Evolutionary conservation across 73 alveolate genomes (phyloP).

Genomic region (Tetrahymena thermophila): DNA sequence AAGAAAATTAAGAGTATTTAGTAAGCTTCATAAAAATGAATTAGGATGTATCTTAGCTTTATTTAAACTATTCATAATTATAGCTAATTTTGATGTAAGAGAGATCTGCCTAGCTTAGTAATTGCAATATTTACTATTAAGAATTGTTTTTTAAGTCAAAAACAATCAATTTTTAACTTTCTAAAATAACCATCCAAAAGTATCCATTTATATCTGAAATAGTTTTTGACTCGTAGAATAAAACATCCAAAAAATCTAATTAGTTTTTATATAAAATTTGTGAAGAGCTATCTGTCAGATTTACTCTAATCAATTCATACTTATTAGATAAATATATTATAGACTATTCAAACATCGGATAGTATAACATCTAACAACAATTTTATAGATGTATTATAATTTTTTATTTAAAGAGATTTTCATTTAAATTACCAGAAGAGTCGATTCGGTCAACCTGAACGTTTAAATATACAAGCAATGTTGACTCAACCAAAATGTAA

Average conservation of each 20-base stretch:
- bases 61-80: neutral
- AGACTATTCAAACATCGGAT: neutral
- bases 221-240: neutral
- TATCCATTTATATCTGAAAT: neutral
- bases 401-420: neutral
- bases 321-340: neutral
- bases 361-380: neutral
- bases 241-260: neutral
- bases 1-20: neutral
- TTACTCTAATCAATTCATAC: neutral
- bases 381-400: neutral
- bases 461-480: neutral
- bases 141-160: neutral
- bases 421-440: neutral
- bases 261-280: neutral
- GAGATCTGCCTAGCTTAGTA: neutral
- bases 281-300: neutral
- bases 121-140: neutral
- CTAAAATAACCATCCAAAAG: neutral
- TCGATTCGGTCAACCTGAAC: neutral
- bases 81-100: neutral
- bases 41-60: neutral
- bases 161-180: neutral
- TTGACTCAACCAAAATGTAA: neutral
- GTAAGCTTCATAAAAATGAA: neutral